These are phyloP conservation scores for Escallonia herrerae DNA, from an alignment of 129 eudicot species.

Conservation along the genomic window DNA sequence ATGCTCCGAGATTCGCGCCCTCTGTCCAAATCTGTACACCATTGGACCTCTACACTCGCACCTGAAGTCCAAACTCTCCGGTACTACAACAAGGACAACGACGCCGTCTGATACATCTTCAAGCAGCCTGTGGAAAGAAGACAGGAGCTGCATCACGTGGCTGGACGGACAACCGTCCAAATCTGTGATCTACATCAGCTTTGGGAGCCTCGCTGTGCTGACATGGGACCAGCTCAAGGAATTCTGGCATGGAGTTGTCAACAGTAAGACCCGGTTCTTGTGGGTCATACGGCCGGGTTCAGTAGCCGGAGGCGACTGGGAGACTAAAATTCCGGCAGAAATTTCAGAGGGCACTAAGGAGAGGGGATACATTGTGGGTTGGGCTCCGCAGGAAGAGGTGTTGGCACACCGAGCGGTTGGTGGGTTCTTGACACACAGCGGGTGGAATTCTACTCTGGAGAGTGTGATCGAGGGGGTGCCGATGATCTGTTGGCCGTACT, in stretches of 20 bases:
- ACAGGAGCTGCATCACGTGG: conserved; percentile 31
- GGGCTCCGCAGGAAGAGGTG: conserved; percentile 60
- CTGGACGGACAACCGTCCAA: conserved; percentile 31
- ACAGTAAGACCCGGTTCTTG: conserved; percentile 28
- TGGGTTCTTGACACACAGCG: conserved; percentile 52
- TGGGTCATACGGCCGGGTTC: conserved; percentile 51
- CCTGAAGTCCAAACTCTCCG: conserved; percentile 19
- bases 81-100: background rate
- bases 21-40: conserved; percentile 32
- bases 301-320: conserved; percentile 28
- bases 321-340: conserved; percentile 25
- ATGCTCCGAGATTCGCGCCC: conserved; percentile 23
- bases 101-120: conserved; percentile 1
- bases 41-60: conserved; percentile 48
- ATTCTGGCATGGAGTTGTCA: conserved; percentile 35
- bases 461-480: conserved; percentile 51
- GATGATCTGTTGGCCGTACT: conserved; percentile 36
- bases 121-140: conserved; percentile 32
- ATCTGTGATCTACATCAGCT: conserved; percentile 45
- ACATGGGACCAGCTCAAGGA: conserved; percentile 21
- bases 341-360: conserved; percentile 16
- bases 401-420: conserved; percentile 40
- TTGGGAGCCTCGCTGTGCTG: conserved; percentile 47
- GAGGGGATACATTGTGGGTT: conserved; percentile 47
- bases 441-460: conserved; percentile 65